Evolutionary conservation across 2,329 filamentous ascomycete species (phyloP), one percentile per base, ranked within the genome.

Genomic region (Alternaria panax): DNA sequence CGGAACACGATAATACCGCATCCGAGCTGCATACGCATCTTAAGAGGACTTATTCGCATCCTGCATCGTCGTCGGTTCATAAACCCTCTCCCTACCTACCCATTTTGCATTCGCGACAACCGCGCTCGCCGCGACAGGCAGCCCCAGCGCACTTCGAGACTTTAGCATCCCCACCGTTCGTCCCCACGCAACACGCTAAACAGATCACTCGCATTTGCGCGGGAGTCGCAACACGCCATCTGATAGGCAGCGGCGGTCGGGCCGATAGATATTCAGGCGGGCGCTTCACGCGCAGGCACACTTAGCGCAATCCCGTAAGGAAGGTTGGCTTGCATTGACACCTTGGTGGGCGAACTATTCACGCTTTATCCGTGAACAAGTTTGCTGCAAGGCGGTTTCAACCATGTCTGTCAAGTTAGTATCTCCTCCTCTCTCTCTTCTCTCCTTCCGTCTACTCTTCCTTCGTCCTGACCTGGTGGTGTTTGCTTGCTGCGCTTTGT

Each of bases 331-430:
- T 66, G 66, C 66, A 70, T 69, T 64, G 59, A 56, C 54, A 60
- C 54, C 42, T 58, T 45, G 45, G 59, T 61, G 59, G 62, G 51
- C 62, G 65, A 68, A 67, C 65, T 54, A 59, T 67, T 61, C 61
- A 59, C 56, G 60, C 61, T 50, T 62, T 62, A 64, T 60, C 57
- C 66, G 59, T 62, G 64, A 71, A 60, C 64, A 65, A 61, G 62
- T 62, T 61, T 61, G 52, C 54, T 59, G 57, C 46, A 62, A 60
- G 51, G 34, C 32, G 36, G 64, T 57, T 63, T 57, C 62, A 68
- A 38, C 50, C 48, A 79, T 79, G 77, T 78, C 76, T 62, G 73
- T 79, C 69, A 79, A 79, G 77, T 79, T 56, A 75, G 76, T 78
- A 67, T 59, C 46, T 48, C 54, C 55, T 52, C 57, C 25, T 34